Evolutionary conservation across 306 rosid species (phyloP), one percentile per base, ranked within the genome.

Genomic region (Vicia villosa): DNA sequence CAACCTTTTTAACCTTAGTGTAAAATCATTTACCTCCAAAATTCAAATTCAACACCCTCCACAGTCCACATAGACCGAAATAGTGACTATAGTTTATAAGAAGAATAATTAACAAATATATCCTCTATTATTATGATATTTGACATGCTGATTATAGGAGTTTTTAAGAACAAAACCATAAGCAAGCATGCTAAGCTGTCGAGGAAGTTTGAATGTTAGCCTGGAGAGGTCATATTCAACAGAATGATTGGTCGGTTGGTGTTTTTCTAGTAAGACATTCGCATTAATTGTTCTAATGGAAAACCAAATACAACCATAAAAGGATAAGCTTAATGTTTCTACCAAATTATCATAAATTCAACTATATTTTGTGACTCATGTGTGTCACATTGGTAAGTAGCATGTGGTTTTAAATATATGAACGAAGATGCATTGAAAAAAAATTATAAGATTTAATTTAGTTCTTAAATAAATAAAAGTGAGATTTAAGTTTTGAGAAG

Each of bases 171-270:
- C 32, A 79, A 75, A 72, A 72, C 32, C 68, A 69, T 77, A 50
- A 38, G 12, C 26, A 28, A 65, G 63, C 74, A 2, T 50, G 36
- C 38, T 41, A 73, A 60, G 82, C 52, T 79, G 87, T 79, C 67
- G 63, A 77, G 73, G 67, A 54, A 56, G 43, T 40, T 74, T 70
- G 67, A 49, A 68, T 50, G 49, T 57, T 71, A 83, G 65, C 49
- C 40, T 30, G 5, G 58, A 68, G 70, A 63, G 54, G 84, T 78
- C 79, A 52, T 43, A 80, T 42, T 79, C 77, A 57, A 79, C 62
- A 42, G 60, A 62, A 68, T 73, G 70, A 56, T 63, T 58, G 80
- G 80, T 69, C 50, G 46, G 58, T 65, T 45, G 63, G 63, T 61
- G 63, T 37, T 60, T 51, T 68, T 73, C 68, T 43, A 26, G 43